These are phyloP conservation scores for Periglandula ipomoeae DNA, from an alignment of 2,329 filamentous ascomycete genomes.

Conservation along the genomic window DNA sequence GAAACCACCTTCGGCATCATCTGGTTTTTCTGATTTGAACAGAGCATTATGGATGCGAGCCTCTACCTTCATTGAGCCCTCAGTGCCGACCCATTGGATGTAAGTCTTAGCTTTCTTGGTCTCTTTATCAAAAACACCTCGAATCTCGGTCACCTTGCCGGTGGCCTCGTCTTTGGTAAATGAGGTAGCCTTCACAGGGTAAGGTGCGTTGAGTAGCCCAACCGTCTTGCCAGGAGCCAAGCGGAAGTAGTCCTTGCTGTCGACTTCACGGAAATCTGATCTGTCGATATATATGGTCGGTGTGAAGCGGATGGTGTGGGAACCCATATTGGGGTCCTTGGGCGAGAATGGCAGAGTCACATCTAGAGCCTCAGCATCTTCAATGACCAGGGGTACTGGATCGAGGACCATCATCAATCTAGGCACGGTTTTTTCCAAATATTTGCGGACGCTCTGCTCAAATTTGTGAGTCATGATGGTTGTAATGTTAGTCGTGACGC, in stretches of 20 bases:
- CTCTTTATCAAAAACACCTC: slow-evolving; percentile 57
- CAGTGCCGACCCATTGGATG: slow-evolving; percentile 78
- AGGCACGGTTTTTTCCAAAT: slow-evolving; percentile 81
- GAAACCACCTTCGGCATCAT: slow-evolving; percentile 69
- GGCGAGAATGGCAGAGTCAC: slow-evolving; percentile 72
- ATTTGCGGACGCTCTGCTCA: slow-evolving; percentile 74
- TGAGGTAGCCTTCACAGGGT: slow-evolving; percentile 59
- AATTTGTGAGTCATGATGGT: slow-evolving; percentile 77
- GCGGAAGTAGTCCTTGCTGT: slow-evolving; percentile 70
- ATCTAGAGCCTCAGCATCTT: slow-evolving; percentile 56
- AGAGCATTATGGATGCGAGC: slow-evolving; percentile 72
- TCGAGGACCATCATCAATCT: slow-evolving; percentile 85
- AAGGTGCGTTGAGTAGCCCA: slow-evolving; percentile 62
- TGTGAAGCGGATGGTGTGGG: slow-evolving; percentile 55
- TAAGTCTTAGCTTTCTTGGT: slow-evolving; percentile 67
- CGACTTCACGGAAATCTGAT: slow-evolving; percentile 67
- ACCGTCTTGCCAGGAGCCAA: slow-evolving; percentile 70
- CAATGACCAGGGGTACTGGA: slow-evolving; percentile 72
- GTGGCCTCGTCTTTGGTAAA: slow-evolving; percentile 58
- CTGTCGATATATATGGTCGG: slow-evolving; percentile 79
- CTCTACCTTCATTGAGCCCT: slow-evolving; percentile 59
- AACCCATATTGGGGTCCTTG: slow-evolving; percentile 63
- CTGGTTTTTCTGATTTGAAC: slow-evolving; percentile 81
- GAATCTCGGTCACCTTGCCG: slow-evolving; percentile 58
- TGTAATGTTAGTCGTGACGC: slow-evolving; percentile 73